Evolutionary conservation across 1,284 basidiomycete species (phyloP).

Genomic region (Apiotrichum montevideense): DNA sequence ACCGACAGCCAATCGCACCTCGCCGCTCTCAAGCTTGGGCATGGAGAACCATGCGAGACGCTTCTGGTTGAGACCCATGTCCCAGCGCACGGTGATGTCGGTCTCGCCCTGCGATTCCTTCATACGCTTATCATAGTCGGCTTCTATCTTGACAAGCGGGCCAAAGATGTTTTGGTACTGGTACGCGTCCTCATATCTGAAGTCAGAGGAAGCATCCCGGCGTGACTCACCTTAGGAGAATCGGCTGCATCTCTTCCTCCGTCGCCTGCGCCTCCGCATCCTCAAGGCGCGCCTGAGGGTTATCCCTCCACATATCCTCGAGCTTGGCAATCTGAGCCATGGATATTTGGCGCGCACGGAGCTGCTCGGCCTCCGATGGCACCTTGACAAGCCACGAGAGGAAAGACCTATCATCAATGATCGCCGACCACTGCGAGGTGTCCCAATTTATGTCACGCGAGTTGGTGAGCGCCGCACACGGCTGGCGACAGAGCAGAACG

Average conservation of each 20-base stretch:
- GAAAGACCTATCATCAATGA: slow-evolving; percentile 97
- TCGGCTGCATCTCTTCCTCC: slow-evolving; percentile 90
- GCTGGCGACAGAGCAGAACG: slow-evolving; percentile 95
- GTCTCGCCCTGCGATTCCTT: slow-evolving; percentile 99
- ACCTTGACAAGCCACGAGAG: slow-evolving; percentile 98
- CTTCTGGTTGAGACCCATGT: slow-evolving; percentile 95
- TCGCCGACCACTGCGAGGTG: slow-evolving; percentile 91
- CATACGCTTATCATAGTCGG: slow-evolving; percentile 95
- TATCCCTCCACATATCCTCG: slow-evolving; percentile 97
- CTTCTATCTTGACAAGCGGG: slow-evolving; percentile 97
- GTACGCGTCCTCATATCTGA: slow-evolving; percentile 90
- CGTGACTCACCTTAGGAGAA: slow-evolving; percentile 58
- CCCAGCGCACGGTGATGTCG: slow-evolving; percentile 93
- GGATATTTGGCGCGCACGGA: slow-evolving; percentile 90
- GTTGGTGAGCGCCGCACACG: slow-evolving; percentile 79
- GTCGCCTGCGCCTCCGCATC: slow-evolving; percentile 95
- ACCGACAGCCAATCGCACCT: slow-evolving; percentile 92
- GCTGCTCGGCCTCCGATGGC: slow-evolving; percentile 89
- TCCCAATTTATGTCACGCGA: slow-evolving; percentile 99
- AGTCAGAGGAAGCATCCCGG: background rate
- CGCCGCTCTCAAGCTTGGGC: slow-evolving; percentile 95
- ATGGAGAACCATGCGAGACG: slow-evolving; percentile 93
- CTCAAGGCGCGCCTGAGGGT: slow-evolving; percentile 86
- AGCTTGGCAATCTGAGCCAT: slow-evolving; percentile 95
- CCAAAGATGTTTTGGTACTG: slow-evolving; percentile 99